Evolutionary conservation across 208 protist genomes (phyloP).

Genomic region (Acanthamoeba lenticulata): DNA sequence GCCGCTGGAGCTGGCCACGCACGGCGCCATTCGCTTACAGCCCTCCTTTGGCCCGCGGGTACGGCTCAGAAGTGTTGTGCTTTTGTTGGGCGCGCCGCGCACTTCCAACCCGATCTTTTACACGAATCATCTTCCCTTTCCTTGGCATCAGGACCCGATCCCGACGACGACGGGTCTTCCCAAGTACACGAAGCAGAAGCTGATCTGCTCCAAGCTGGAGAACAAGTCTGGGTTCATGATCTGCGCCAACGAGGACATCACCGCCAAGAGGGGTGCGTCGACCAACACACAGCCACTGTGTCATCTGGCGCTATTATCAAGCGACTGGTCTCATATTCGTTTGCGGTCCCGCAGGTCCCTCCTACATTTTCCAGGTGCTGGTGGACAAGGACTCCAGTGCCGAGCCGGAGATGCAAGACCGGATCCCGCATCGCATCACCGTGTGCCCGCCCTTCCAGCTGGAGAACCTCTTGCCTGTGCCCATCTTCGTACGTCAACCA

Average conservation of each 20-base stretch:
- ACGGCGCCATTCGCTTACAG: slow-evolving; percentile 47
- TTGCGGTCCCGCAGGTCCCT: neutral
- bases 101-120: too few relatives aligned
- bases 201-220: slow-evolving; percentile 50
- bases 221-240: slow-evolving; percentile 52
- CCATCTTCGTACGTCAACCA: neutral
- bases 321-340: neutral
- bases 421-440: neutral
- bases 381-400: neutral
- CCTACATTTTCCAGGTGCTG: slow-evolving; percentile 41
- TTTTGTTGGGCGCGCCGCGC: too few relatives aligned
- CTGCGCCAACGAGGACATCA: slow-evolving; percentile 15
- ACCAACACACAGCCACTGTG: too few relatives aligned
- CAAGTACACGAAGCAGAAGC: slow-evolving; percentile 55
- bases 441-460: slow-evolving; percentile 53
- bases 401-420: neutral
- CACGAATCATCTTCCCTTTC: too few relatives aligned
- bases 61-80: too few relatives aligned
- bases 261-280: neutral
- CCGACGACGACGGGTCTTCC: neutral
- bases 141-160: slow-evolving; percentile 8
- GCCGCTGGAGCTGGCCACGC: slow-evolving; percentile 19
- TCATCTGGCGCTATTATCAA: neutral
- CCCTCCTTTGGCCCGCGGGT: too few relatives aligned
- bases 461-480: slow-evolving; percentile 9